Evolutionary conservation across 805 yeast species (phyloP), one percentile per base, ranked within the genome.

Genomic region (Sugiyamaella chiloensis): DNA sequence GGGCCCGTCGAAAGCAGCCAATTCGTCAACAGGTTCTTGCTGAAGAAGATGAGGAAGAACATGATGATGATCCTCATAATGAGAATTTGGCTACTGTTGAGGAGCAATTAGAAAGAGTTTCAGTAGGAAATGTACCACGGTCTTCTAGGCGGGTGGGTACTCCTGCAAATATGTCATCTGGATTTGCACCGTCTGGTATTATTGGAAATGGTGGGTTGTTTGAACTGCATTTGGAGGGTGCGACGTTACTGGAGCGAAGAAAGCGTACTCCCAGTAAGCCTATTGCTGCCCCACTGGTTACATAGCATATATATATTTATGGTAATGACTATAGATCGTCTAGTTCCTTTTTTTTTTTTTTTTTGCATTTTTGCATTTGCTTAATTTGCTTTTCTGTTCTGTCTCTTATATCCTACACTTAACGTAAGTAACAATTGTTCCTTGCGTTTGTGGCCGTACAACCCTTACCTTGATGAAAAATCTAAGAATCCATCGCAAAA

Each of bases 151-250:
- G 37, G 19, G 37, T 19, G 12, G 37, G 37, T 11, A 16, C 37
- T 5, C 37, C 37, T 16, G 20, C 37, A 3, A 34, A 34, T 21
- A 34, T 34, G 37, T 34, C 37, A 21, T 34, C 37, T 34, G 37
- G 37, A 21, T 34, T 34, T 16, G 37, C 37, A 4, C 37, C 16
- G 20, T 34, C 37, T 12, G 37, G 37, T 11, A 34, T 34, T 19
- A 42, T 52, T 1, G 56, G 52, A 5, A 54, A 53, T 12, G 58
- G 57, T 4, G 54, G 52, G 9, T 52, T 60, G 42, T 79, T 83
- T 54, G 84, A 83, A 46, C 69, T 84, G 50, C 79, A 77, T 51
- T 63, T 84, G 58, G 80, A 79, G 47, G 83, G 83, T 17, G 80
- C 87, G 37, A 82, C 83, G 26, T 64, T 84, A 51, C 65, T 84